Evolutionary conservation across 805 yeast genomes (phyloP).

Genomic region (Kockiozyma suomiensis): DNA sequence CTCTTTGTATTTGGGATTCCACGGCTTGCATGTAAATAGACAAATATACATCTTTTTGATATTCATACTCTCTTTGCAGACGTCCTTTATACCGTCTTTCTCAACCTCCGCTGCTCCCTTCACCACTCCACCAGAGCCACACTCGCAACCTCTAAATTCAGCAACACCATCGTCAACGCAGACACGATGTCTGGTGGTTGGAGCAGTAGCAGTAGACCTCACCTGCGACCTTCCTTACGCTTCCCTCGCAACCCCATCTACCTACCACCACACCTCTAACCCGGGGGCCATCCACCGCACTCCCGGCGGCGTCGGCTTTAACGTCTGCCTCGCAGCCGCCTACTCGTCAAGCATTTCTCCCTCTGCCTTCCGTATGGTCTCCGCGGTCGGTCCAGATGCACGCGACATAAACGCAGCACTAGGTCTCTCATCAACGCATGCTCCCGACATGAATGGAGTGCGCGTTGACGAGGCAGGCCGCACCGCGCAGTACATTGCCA

Average conservation of each 20-base stretch:
- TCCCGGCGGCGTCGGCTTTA: conserved; percentile 85
- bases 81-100: not conserved
- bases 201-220: conserved; percentile 77
- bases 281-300: conserved; percentile 63
- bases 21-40: conserved; percentile 1
- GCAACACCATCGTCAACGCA: conserved; percentile 2
- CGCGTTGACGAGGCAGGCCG: conserved; percentile 35
- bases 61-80: not conserved
- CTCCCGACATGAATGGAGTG: conserved; percentile 31
- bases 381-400: conserved; percentile 63
- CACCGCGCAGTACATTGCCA: conserved; percentile 76
- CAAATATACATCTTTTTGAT: not conserved
- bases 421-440: conserved; percentile 1
- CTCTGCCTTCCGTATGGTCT: conserved; percentile 49
- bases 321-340: conserved; percentile 67
- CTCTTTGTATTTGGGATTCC: not conserved
- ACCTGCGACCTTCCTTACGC: conserved; percentile 47
- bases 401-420: conserved; percentile 25
- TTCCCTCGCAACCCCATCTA: conserved; percentile 35
- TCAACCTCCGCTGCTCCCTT: not conserved
- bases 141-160: not conserved
- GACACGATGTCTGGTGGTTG: conserved; percentile 51
- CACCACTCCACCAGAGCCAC: not conserved
- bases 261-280: conserved; percentile 59
- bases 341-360: conserved; percentile 38